Percentiles rank a stretch among this genome's conserved stretches.
phyloP scores from a whole-genome alignment of 495 filamentous ascomycete species.

The Penicillium diatomitis region DNA sequence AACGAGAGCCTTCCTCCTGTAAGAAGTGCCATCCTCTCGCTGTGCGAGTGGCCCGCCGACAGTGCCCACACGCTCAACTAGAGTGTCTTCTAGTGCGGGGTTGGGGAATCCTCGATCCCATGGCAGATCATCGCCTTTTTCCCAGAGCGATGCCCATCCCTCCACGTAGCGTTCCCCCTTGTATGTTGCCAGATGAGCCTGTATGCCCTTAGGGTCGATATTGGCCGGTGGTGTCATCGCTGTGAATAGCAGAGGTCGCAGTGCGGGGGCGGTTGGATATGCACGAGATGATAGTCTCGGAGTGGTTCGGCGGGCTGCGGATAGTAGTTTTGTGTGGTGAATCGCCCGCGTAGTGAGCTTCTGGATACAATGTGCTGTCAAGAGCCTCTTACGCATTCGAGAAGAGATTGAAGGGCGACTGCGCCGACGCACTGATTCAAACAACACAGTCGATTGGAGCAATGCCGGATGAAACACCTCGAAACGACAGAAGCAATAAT shows the following conservation, averaged over 20 bases:
- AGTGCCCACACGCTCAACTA: slow-evolving; percentile 37
- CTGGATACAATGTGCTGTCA: too few species aligned
- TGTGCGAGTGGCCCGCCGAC: slow-evolving; percentile 32
- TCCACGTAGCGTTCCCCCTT: slow-evolving; percentile 23
- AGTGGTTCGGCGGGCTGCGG: too few species aligned
- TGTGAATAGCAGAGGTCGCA: not conserved
- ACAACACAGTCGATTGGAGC: too few species aligned
- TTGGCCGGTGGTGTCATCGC: slow-evolving; percentile 16
- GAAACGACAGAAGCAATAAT: too few species aligned
- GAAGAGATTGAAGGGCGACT: too few species aligned
- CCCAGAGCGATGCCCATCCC: slow-evolving; percentile 58
- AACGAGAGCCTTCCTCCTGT: slow-evolving; percentile 46
- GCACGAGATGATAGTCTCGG: not conserved
- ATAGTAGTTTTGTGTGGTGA: too few species aligned
- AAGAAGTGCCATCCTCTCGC: slow-evolving; percentile 15
- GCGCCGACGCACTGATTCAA: too few species aligned
- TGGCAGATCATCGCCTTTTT: slow-evolving; percentile 48
- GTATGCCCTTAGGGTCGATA: slow-evolving; percentile 16
- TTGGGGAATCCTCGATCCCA: slow-evolving; percentile 62
- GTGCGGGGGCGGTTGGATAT: not conserved
- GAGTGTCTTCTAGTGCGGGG: slow-evolving; percentile 55
- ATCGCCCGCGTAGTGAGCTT: too few species aligned
- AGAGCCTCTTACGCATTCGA: too few species aligned
- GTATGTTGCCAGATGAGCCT: slow-evolving; percentile 22
- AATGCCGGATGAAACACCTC: too few species aligned